Base-by-base conservation (phyloP, 352 stramenopile species). In the Peronospora destructor region DNA sequence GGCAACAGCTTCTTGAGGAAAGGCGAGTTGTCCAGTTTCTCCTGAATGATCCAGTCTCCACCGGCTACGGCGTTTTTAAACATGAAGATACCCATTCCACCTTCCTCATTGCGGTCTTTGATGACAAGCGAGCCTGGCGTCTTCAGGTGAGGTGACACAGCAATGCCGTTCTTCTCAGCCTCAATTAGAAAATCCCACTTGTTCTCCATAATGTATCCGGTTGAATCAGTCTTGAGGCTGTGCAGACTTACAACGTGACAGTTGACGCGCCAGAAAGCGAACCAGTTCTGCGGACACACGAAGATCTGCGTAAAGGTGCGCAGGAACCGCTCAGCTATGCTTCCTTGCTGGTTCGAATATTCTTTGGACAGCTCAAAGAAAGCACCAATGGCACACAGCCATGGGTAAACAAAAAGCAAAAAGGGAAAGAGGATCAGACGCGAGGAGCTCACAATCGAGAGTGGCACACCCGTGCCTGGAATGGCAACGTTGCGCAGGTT, bases 401-500 rank as follows among this genome's bases (percentile, higher is more conserved):
- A 74, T 46, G 89, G 89, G 70, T 96, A 95, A 32, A 93, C 70
- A 21, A 95, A 76, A 28, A 95, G 46, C 25, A 96, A 64, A 61
- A 95, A 96, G 36, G 83, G 80, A 52, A 89, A 85, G 29, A 88
- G 66, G 45, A 92, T 68, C 12, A 94, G 13, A 30, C 85, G 82
- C 61, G 78, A 91, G 65, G 83, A 91, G 64, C 74, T 80, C 49
- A 96, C 76, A 43, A 89, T 59, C 54, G 84, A 95, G 19, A 99
- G 74, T 33, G 95, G 90, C 11, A 98, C 64, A 39, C 95, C 95
- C 43, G 94, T 99, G 55, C 96, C 95, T 8, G 95, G 95, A 62
- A 99, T 95, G 17, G 96, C 96, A 21, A 99, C 94, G 65, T 99
- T 98, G 51, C 91, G 82, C 56, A 99, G 73, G 71, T 99, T 99